A percentile compares a stretch with the other conserved stretches of the same genome.
Conservation (phyloP, 805 yeast species). For the Candida palmyrensis region DNA sequence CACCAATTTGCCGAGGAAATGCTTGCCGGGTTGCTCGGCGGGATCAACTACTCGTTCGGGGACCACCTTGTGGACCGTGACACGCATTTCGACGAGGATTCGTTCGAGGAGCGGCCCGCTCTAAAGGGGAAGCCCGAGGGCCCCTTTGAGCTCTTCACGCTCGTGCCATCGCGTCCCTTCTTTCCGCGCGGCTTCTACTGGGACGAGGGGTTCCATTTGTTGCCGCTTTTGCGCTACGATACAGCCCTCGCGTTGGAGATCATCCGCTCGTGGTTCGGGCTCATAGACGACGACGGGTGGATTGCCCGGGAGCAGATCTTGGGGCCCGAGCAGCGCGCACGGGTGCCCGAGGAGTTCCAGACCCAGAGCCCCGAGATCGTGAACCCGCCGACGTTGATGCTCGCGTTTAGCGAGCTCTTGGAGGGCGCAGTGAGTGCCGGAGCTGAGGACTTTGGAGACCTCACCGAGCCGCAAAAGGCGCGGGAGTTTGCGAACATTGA, state of each 20-base stretch:
- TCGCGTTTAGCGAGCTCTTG: constrained; percentile 57
- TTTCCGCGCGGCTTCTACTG: constrained; percentile 97
- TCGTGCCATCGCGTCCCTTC: constrained; percentile 89
- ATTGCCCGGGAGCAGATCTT: constrained; percentile 92
- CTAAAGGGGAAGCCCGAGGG: constrained; percentile 63
- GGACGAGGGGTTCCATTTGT: constrained; percentile 96
- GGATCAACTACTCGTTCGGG: constrained; percentile 85
- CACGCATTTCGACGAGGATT: constrained; percentile 63
- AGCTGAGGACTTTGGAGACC: constrained; percentile 15
- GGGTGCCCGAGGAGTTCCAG: constrained; percentile 80
- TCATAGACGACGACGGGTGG: constrained; percentile 93
- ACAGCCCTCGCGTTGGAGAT: constrained; percentile 77
- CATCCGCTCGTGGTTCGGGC: constrained; percentile 77
- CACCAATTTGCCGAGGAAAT: constrained; percentile 67
- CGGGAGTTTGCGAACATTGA: constrained; percentile 14
- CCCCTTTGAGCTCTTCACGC: constrained; percentile 69
- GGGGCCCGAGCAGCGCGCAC: constrained; percentile 84
- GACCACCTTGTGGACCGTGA: constrained; percentile 74
- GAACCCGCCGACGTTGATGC: constrained; percentile 90
- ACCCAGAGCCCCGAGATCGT: constrained; percentile 87
- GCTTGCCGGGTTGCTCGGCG: constrained; percentile 81
- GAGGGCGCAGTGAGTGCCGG: constrained; percentile 24
- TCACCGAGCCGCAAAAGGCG: constrained; percentile 24
- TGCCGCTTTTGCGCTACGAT: constrained; percentile 80
- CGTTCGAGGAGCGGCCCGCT: constrained; percentile 50